Evolutionary conservation across 805 yeast genomes (phyloP), one percentile per base, ranked within the genome.

Genomic region (Teunomyces stri): DNA sequence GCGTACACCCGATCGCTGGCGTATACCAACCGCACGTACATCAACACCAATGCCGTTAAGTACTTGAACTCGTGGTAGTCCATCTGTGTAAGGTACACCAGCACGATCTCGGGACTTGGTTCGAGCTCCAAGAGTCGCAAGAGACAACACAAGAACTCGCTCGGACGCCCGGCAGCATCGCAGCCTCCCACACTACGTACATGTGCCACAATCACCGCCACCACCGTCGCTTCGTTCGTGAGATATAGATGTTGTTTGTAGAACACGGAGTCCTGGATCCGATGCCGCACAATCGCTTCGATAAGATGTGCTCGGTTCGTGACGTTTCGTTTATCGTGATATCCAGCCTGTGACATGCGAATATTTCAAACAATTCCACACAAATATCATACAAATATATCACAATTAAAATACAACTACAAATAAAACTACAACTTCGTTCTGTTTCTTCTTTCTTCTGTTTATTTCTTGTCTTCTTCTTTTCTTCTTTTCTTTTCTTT

Each of bases 81-180:
- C 43, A 72, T 67, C 55, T 91, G 94, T 2, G 62, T 62, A 10
- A 85, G 65, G 51, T 79, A 75, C 45, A 81, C 75, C 13, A 68
- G 59, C 2, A 87, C 59, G 4, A 88, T 79, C 4, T 81, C 87
- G 9, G 59, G 57, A 1, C 75, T 56, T 0, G 97, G 97, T 51
- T 81, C 81, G 13, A 94, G 64, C 62, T 92, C 96, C 4, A 91
- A 71, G 48, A 92, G 61, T 52, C 92, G 82, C 58, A 89, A 80
- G 29, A 89, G 63, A 39, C 96, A 73, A 58, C 96, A 84, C n/a
- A 88, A 60, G 55, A 89, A 89, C 11, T 83, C 84, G 13, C 86
- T 72, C 0, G 95, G 94, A 50, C 80, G 65, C 28, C 81, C 81
- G 18, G 68, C 69, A 12, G 74, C 68, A 43, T 77, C 79, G n/a